These are phyloP conservation scores for Talaromyces liani DNA, from an alignment of 495 filamentous ascomycete genomes.

Conservation along the genomic window DNA sequence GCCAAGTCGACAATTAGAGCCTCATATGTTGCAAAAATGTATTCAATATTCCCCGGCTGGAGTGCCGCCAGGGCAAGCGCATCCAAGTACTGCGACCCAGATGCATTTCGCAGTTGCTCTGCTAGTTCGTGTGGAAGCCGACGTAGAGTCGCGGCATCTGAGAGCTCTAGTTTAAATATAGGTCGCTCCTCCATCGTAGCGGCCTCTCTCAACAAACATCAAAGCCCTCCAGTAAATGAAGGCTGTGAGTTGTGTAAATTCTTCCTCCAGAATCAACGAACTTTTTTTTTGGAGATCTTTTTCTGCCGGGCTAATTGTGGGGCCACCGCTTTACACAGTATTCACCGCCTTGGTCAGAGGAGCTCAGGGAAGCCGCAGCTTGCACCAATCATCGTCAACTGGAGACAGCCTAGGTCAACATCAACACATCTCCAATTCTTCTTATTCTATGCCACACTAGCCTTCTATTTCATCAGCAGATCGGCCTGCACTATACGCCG, in stretches of 20 bases:
- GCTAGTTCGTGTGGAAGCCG: conserved; percentile 59
- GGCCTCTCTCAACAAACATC: neutral
- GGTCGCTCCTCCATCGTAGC: conserved; percentile 31
- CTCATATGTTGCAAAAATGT: conserved; percentile 64
- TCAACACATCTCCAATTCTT: neutral
- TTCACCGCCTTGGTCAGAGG: conserved; percentile 4
- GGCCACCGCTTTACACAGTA: neutral
- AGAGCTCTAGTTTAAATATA: conserved; percentile 38
- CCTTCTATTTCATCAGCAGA: neutral
- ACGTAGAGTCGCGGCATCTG: conserved; percentile 38
- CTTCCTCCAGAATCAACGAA: neutral
- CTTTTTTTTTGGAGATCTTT: conserved; percentile 8
- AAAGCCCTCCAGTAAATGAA: conserved; percentile 24
- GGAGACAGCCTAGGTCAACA: neutral
- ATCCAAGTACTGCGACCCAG: conserved; percentile 59
- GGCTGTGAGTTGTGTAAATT: neutral
- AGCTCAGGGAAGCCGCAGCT: neutral
- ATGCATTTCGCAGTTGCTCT: conserved; percentile 54
- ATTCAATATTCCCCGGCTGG: conserved; percentile 54
- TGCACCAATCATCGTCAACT: neutral
- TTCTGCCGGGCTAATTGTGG: conserved; percentile 6
- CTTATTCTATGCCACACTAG: neutral
- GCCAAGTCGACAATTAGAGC: conserved; percentile 69
- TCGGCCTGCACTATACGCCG: neutral
- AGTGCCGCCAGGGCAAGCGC: conserved; percentile 60